phyloP scores from a whole-genome alignment of 1,139 yeast species.

The Yamadazyma jaroonii region DNA sequence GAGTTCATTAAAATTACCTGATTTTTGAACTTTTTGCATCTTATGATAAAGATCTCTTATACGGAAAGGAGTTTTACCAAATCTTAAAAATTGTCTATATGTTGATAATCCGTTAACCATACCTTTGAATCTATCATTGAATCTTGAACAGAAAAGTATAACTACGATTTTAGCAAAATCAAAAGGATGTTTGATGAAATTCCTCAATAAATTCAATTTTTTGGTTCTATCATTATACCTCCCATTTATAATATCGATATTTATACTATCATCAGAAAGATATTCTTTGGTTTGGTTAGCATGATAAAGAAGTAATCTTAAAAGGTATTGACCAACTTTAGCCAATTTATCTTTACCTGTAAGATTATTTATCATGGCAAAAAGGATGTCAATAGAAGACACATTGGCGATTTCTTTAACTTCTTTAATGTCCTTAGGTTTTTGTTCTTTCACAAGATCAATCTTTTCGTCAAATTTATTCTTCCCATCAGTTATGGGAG shows the following conservation, averaged over 20 bases:
- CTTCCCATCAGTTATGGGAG: slow-evolving; percentile 23
- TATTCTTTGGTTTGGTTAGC: slow-evolving; percentile 38
- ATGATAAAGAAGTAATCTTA: slow-evolving; percentile 53
- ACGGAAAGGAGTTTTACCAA: slow-evolving; percentile 71
- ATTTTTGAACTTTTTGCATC: slow-evolving; percentile 14
- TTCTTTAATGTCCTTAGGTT: background rate
- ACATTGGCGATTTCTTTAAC: slow-evolving; percentile 1
- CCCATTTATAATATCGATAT: slow-evolving; percentile 26
- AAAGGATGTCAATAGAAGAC: slow-evolving; percentile 42
- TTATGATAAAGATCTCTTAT: slow-evolving; percentile 27
- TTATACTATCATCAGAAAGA: slow-evolving; percentile 33
- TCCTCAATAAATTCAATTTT: slow-evolving; percentile 32
- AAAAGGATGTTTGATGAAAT: slow-evolving; percentile 41
- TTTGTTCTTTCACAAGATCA: background rate
- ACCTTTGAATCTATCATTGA: slow-evolving; percentile 28
- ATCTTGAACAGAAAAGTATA: slow-evolving; percentile 36
- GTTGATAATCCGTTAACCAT: slow-evolving; percentile 51
- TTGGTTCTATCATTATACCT: slow-evolving; percentile 35
- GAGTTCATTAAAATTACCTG: slow-evolving; percentile 20
- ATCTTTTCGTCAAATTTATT: slow-evolving; percentile 9
- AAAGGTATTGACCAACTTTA: slow-evolving; percentile 57
- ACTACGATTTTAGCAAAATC: slow-evolving; percentile 37
- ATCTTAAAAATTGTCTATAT: slow-evolving; percentile 67
- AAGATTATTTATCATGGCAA: slow-evolving; percentile 50
- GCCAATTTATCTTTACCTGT: slow-evolving; percentile 73